Evolutionary conservation across 495 filamentous ascomycete genomes (phyloP), one percentile per base, ranked within the genome.

Genomic region (Terfezia claveryi): DNA sequence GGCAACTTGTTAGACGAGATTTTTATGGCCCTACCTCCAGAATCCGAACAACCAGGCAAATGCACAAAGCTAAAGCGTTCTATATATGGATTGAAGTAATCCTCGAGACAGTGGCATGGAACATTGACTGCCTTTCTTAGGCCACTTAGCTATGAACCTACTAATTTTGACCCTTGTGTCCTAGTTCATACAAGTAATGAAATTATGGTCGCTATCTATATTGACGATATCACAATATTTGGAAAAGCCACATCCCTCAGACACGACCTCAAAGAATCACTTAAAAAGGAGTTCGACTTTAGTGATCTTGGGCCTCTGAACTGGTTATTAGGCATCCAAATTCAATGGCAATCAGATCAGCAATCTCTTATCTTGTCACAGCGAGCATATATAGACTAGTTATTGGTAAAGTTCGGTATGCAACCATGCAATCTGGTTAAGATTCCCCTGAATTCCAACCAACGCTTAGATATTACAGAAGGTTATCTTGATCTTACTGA

Each of bases 61-160:
- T 50, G 50, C 52, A 20, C 49, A 37, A 1, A 32, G 4, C 14
- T 51, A 0, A 20, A 27, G 11, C 58, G 56, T 0, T 55, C 12
- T 36, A 20, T 58, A 11, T 63, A 63, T 52, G 54, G 61, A 4
- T 50, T 64, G 17, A 62, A 64, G 44, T 56, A 64, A 44, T 53
- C 58, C n/a, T 37, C 61, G 23, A 23, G 53, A 50, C 11, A 55
- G 46, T 61, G 54, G 61, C 53, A 58, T 50, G 36, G 23, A 10
- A 38, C 50, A 23, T 37, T 64, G 52, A 49, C 46, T 8, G 38
- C 36, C 2, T 55, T 49, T 14, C 54, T 61, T 20, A 10, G 36
- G 4, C 16, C 10, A 12, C 10, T 37, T 8, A 56, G 49, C 10
- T 58, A 58, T 36, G 14, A 7, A 50, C 17, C 27, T 23, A 38